Base-by-base conservation (phyloP, 148 eudicot species). In the Cornus suecica region DNA sequence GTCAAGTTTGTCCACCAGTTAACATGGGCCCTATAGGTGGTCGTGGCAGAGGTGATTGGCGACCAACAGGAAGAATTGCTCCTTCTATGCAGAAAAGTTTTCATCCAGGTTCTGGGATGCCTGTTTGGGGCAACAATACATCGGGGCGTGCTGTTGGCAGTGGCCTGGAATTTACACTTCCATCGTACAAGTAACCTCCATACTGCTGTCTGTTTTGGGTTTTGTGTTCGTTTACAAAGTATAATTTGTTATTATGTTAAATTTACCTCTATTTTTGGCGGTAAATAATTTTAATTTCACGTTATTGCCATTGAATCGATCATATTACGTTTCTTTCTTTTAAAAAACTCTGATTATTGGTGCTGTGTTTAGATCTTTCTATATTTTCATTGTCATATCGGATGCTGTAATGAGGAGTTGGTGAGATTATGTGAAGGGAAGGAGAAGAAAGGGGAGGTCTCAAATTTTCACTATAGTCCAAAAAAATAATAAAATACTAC, bases 41-140 rank as follows among this genome's bases (percentile, higher is more conserved):
- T 70, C 94, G 99, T 81, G 99, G 98, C 48, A 89, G 99, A 78
- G 97, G 98, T 72, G 99, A 96, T 70, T 93, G 97, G 97, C 83
- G 97, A 69, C 89, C 90, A 48, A 48, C 20, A 13, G 54, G 54
- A 48, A 48, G 20, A 48, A 13, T 3, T 48, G 54, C 54, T 48
- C 15, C 54, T 48, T 16, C 54, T 41, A 69, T 85, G 88, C 96
- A 91, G 74, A 95, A 92, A 83, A 88, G 88, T 70, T 89, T 92
- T 81, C 89, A 87, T 81, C 82, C 92, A 24, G 92, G 91, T 51
- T 90, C 71, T 68, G 88, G 88, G 8, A 69, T 65, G 58, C 74
- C 84, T 77, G 86, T 26, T 72, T 96, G 99, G 99, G 93, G 91
- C 14, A 78, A 65, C 71, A 84, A 82, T 83, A 70, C 80, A 34